Evolutionary conservation across 208 protist genomes (phyloP).

Genomic region (Leishmania turanica): DNA sequence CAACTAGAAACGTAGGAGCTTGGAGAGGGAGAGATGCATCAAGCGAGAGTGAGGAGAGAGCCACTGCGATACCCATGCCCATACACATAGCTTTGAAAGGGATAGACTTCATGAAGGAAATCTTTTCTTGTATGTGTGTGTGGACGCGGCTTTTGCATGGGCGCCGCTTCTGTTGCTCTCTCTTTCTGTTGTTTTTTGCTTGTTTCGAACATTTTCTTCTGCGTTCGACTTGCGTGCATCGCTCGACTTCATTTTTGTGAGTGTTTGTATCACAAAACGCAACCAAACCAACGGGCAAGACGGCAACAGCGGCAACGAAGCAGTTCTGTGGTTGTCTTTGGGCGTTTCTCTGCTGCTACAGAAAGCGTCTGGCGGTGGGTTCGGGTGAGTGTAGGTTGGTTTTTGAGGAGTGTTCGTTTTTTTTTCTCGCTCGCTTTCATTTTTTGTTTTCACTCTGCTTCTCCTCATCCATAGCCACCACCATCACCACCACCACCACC

Average conservation of each 20-base stretch:
- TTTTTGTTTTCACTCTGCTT: constrained; percentile 11
- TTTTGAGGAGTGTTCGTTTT: not conserved
- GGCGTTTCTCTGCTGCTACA: not conserved
- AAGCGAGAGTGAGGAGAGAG: not conserved
- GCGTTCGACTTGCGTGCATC: not conserved
- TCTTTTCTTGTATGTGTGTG: not conserved
- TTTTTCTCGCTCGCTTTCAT: not conserved
- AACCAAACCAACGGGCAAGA: not conserved
- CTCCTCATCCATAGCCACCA: constrained; percentile 2
- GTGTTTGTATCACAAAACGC: not conserved
- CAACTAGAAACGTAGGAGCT: not conserved
- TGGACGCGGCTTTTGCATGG: not conserved
- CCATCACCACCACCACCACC: not conserved
- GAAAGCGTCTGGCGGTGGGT: not conserved
- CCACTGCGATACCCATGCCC: constrained; percentile 3
- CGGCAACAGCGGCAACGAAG: not conserved
- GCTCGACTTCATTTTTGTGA: not conserved
- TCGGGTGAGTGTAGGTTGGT: not conserved
- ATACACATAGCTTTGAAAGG: not conserved
- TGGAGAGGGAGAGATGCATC: not conserved
- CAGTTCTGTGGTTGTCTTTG: not conserved
- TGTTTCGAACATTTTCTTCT: not conserved
- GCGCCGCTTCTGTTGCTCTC: not conserved
- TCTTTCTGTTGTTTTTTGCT: not conserved
- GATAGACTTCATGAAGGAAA: not conserved